Evolutionary conservation across 495 filamentous ascomycete genomes (phyloP).

Genomic region (Staphylotrichum longicolle): DNA sequence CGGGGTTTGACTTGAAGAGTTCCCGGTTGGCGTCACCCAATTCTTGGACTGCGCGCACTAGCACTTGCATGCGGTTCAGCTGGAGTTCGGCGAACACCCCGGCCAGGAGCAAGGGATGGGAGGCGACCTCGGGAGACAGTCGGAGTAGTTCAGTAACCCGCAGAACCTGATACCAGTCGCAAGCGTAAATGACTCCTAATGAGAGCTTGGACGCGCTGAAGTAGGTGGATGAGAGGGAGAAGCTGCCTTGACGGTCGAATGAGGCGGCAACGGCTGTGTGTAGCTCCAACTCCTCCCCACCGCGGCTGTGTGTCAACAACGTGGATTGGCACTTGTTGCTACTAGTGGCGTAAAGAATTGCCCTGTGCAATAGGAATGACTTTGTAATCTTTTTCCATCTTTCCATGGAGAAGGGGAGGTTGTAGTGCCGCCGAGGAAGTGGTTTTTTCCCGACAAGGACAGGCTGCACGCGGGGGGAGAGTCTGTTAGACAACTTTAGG

Average conservation of each 20-base stretch:
- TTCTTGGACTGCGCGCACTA: neutral
- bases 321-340: neutral
- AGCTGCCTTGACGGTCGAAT: neutral
- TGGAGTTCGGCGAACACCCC: slow-evolving; percentile 25
- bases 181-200: slow-evolving; percentile 15
- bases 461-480: too few species aligned
- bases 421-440: neutral
- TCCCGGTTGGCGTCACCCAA: neutral
- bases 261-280: neutral
- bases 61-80: slow-evolving; percentile 9
- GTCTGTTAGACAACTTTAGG: too few species aligned
- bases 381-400: neutral
- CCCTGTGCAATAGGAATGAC: neutral
- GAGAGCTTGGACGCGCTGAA: slow-evolving; percentile 16
- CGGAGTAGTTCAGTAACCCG: neutral
- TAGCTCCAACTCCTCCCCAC: neutral
- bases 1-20: too few species aligned
- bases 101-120: slow-evolving; percentile 19
- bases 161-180: slow-evolving; percentile 1
- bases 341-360: neutral
- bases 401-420: neutral
- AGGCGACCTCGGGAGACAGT: slow-evolving; percentile 14
- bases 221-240: neutral
- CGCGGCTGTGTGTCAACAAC: neutral
- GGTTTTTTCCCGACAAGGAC: too few species aligned